phyloP scores from a whole-genome alignment of 1,284 basidiomycete genomes.

The Phellinidium pouzarii region DNA sequence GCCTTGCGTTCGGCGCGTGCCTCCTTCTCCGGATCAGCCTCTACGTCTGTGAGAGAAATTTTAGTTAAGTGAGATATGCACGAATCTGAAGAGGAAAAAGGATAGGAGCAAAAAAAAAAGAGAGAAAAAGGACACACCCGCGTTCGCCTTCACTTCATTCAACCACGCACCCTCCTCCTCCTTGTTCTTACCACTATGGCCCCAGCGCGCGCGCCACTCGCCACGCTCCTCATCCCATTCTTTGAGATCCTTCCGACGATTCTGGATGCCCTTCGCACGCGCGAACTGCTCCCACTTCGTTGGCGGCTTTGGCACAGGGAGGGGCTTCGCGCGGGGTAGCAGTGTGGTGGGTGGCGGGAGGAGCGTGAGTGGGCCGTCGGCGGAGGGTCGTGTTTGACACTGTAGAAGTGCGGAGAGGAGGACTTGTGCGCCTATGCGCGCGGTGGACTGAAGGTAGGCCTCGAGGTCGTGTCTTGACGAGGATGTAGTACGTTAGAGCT shows the following conservation, averaged over 20 bases:
- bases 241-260: slow-evolving; percentile 74
- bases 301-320: slow-evolving; percentile 87
- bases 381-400: slow-evolving; percentile 70
- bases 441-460: slow-evolving; percentile 71
- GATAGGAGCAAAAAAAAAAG: neutral
- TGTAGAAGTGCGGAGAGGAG: slow-evolving; percentile 73
- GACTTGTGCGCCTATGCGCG: slow-evolving; percentile 82
- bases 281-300: slow-evolving; percentile 99
- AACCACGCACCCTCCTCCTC: slow-evolving; percentile 88
- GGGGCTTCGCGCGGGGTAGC: slow-evolving; percentile 85
- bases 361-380: slow-evolving; percentile 80
- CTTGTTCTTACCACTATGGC: slow-evolving; percentile 87
- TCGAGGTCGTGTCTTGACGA: slow-evolving; percentile 64
- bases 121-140: slow-evolving; percentile 47
- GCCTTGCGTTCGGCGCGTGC: slow-evolving; percentile 76
- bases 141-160: slow-evolving; percentile 81
- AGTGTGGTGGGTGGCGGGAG: slow-evolving; percentile 73
- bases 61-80: neutral
- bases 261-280: slow-evolving; percentile 87
- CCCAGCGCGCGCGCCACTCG: slow-evolving; percentile 93
- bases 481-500: neutral
- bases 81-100: slow-evolving; percentile 5
- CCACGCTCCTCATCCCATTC: slow-evolving; percentile 94
- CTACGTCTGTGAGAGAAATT: slow-evolving; percentile 44
- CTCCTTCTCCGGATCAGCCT: slow-evolving; percentile 73